Percentiles rank a stretch among this genome's conserved stretches.
Conservation (phyloP, 805 yeast species). For the Candida vaughaniae region DNA sequence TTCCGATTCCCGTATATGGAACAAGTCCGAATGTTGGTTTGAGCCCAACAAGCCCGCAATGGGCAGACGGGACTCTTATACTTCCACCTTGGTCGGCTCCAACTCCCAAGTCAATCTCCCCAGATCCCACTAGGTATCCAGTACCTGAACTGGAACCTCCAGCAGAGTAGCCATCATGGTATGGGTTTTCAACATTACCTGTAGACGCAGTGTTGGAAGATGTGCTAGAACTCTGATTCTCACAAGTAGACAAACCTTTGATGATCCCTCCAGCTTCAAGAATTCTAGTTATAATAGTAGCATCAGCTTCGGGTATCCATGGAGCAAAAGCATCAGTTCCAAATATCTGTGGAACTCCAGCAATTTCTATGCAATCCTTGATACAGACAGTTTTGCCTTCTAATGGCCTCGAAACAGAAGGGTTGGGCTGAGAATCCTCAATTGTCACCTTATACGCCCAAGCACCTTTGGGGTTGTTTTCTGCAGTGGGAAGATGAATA, state of each 20-base stretch:
- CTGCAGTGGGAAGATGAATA: constrained; percentile 4
- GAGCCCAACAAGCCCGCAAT: constrained; percentile 41
- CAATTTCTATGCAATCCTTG: constrained; percentile 16
- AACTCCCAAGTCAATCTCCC: constrained; percentile 51
- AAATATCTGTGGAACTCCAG: constrained; percentile 15
- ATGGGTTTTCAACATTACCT: constrained; percentile 17
- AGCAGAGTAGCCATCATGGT: constrained; percentile 19
- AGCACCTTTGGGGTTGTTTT: constrained; percentile 14
- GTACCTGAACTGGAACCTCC: constrained; percentile 58
- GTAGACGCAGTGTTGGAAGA: constrained; percentile 16
- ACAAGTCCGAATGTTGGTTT: constrained; percentile 35
- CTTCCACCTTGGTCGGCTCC: constrained; percentile 59
- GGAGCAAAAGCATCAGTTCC: constrained; percentile 16
- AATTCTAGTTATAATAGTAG: constrained; percentile 12
- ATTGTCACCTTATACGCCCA: constrained; percentile 18
- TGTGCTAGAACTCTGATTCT: constrained; percentile 16
- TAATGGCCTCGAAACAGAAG: constrained; percentile 9
- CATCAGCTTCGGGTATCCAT: constrained; percentile 15
- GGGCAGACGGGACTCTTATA: constrained; percentile 48
- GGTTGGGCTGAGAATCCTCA: constrained; percentile 16
- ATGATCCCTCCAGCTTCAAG: constrained; percentile 12
- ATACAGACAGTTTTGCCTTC: constrained; percentile 14
- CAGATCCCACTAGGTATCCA: constrained; percentile 46
- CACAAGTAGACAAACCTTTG: constrained; percentile 17
- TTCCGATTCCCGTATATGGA: constrained; percentile 17